A percentile compares a stretch with the other conserved stretches of the same genome.
Conservation (phyloP, 139 green algal species). For the Micromonas pusilla region DNA sequence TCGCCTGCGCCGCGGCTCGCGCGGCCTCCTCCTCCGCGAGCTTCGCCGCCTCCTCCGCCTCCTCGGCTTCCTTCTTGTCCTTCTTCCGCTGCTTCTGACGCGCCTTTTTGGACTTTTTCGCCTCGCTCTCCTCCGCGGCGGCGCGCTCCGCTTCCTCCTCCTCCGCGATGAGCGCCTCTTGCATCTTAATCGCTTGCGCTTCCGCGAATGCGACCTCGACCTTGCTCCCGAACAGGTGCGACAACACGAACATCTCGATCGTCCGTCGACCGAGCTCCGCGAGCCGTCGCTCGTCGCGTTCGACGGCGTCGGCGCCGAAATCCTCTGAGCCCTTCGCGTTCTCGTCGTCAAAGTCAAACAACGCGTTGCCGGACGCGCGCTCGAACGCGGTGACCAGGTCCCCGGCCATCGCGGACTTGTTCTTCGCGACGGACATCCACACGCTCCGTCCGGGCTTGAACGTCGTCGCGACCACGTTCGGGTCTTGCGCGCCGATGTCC, state of each 20-base stretch:
- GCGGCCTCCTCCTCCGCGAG: constrained; percentile 54
- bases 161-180: constrained; percentile 87
- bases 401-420: constrained; percentile 44
- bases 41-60: constrained; percentile 52
- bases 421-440: constrained; percentile 42
- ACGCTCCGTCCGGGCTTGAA: neutral
- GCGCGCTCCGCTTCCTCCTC: constrained; percentile 49
- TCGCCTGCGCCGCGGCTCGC: constrained; percentile 31
- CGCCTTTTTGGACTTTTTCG: constrained; percentile 38
- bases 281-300: constrained; percentile 85
- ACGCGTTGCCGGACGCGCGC: constrained; percentile 42
- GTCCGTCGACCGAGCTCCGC: constrained; percentile 77
- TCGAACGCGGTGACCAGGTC: constrained; percentile 57
- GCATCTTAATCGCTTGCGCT: constrained; percentile 72
- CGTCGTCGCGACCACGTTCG: neutral
- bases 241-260: constrained; percentile 86
- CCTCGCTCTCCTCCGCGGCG: constrained; percentile 22
- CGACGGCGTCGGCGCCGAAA: constrained; percentile 41
- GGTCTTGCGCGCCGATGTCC: constrained; percentile 46
- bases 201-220: constrained; percentile 70
- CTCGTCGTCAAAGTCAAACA: constrained; percentile 40
- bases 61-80: constrained; percentile 38
- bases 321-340: neutral
- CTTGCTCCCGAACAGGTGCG: constrained; percentile 62
- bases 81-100: constrained; percentile 42